A percentile compares a stretch with the other conserved stretches of the same genome.
These are phyloP conservation scores for Lepiota subincarnata DNA, from an alignment of 768 basidiomycete genomes.

Conservation along the genomic window DNA sequence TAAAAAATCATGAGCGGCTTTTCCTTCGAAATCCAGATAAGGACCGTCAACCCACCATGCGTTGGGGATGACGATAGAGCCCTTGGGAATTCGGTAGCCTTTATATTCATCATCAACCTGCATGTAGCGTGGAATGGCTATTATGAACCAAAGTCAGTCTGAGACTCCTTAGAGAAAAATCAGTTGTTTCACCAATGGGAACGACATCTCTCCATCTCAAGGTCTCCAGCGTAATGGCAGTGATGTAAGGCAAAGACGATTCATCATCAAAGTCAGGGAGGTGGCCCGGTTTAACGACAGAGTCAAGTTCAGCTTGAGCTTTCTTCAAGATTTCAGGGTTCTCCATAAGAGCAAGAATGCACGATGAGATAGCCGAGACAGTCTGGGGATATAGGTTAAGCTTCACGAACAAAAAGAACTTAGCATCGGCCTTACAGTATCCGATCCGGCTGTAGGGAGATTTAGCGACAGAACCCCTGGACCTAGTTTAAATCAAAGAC, in stretches of 20 bases:
- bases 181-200: slow-evolving; percentile 19
- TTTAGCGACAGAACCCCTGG: not conserved
- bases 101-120: slow-evolving; percentile 25
- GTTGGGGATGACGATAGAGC: slow-evolving; percentile 28
- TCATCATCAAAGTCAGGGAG: slow-evolving; percentile 30
- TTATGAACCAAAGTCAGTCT: not conserved
- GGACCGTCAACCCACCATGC: slow-evolving; percentile 21
- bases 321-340: slow-evolving; percentile 26
- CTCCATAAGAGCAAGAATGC: slow-evolving; percentile 27
- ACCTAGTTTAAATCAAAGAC: not conserved
- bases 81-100: slow-evolving; percentile 28
- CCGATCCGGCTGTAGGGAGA: slow-evolving; percentile 16
- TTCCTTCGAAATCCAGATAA: not conserved
- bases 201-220: slow-evolving; percentile 25
- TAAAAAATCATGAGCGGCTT: not conserved
- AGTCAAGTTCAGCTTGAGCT: slow-evolving; percentile 32
- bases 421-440: slow-evolving; percentile 13
- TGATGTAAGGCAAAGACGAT: slow-evolving; percentile 25
- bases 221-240: slow-evolving; percentile 26
- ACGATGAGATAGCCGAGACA: slow-evolving; percentile 23
- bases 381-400: slow-evolving; percentile 15
- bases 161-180: not conserved
- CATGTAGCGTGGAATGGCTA: slow-evolving; percentile 20
- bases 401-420: no score
- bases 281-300: slow-evolving; percentile 24